Conservation (phyloP, 352 stramenopile species). For the Pythium brassicae region DNA sequence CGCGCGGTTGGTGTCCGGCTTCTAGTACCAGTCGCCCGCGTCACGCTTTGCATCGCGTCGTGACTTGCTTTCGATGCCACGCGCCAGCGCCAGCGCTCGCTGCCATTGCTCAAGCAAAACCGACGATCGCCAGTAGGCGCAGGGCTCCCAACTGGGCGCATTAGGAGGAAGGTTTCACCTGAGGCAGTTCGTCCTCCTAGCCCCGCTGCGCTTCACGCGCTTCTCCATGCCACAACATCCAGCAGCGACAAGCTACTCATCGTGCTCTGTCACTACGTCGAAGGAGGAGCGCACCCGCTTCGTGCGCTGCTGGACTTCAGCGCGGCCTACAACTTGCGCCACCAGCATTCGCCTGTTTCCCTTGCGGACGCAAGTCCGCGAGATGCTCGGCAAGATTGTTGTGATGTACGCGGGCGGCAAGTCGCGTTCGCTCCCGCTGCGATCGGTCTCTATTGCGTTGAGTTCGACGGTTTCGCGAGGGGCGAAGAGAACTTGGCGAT, state of each 20-base stretch:
- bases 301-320: not conserved
- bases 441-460: slow-evolving; percentile 9
- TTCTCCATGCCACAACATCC: slow-evolving; percentile 15
- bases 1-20: too few relatives aligned
- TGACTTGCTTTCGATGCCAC: slow-evolving; percentile 5
- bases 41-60: too few relatives aligned
- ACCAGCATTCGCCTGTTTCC: not conserved
- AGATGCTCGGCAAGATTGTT: not conserved
- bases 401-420: slow-evolving; percentile 3
- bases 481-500: slow-evolving; percentile 25
- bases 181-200: not conserved
- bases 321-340: not conserved
- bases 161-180: not conserved
- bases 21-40: too few relatives aligned
- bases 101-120: not conserved
- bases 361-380: not conserved
- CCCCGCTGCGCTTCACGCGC: not conserved
- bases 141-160: not conserved
- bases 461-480: slow-evolving; percentile 15
- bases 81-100: slow-evolving; percentile 7
- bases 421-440: slow-evolving; percentile 4
- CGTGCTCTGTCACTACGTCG: slow-evolving; percentile 12
- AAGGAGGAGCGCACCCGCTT: slow-evolving; percentile 1
- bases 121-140: not conserved
- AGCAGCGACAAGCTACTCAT: slow-evolving; percentile 14